Conservation (phyloP, 495 filamentous ascomycete species). For the Durotheca rogersii region DNA sequence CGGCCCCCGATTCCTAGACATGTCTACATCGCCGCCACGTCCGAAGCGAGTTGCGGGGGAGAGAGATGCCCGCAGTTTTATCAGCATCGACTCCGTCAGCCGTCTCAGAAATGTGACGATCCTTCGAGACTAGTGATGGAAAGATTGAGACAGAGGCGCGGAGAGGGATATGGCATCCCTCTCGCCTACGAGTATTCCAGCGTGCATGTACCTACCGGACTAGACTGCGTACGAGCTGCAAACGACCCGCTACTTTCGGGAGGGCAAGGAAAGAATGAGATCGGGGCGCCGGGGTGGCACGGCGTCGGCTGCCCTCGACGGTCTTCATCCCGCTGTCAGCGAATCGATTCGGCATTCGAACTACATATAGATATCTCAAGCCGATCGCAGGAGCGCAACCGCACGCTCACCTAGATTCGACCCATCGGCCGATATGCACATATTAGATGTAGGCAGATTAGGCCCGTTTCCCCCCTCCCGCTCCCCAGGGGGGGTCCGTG, state of each 20-base stretch:
- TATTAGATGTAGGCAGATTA: no score
- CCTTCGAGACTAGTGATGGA: conserved; percentile 5
- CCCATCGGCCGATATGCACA: no score
- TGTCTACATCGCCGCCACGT: not conserved
- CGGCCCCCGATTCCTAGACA: not conserved
- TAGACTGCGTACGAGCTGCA: no score
- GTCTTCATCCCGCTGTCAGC: conserved; percentile 12
- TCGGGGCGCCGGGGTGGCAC: no score
- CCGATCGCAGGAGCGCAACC: no score
- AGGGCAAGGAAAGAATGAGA: no score
- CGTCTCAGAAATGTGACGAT: conserved; percentile 1
- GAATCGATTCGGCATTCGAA: conserved; percentile 4
- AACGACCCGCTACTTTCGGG: no score
- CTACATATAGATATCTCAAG: not conserved
- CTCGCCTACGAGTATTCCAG: conserved; percentile 11
- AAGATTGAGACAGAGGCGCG: conserved; percentile 7
- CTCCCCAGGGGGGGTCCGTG: no score
- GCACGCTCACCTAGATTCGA: no score
- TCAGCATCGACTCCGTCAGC: not conserved
- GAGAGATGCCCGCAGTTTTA: conserved; percentile 6
- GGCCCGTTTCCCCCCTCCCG: no score
- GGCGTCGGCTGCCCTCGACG: no score
- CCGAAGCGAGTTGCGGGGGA: conserved; percentile 1
- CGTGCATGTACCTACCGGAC: no score
- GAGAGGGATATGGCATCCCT: not conserved